A percentile compares a stretch with the other conserved stretches of the same genome.
Conservation (phyloP, 2,329 filamentous ascomycete genomes). For the Bipolaris victoriae region DNA sequence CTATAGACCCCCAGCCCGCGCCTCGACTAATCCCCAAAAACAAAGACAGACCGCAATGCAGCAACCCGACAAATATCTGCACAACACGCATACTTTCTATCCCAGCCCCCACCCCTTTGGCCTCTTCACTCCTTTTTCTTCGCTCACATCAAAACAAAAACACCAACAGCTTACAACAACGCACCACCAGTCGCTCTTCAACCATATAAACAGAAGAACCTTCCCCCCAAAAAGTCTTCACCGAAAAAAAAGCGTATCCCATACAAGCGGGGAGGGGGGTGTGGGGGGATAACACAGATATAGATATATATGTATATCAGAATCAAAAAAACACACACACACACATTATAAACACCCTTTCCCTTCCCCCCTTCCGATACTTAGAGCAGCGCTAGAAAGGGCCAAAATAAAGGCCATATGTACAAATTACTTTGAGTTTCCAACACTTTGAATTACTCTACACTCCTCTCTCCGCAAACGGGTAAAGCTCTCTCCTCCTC, state of each 20-base stretch:
- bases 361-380: not conserved
- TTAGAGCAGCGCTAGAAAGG: not conserved
- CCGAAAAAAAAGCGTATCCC: slow-evolving; percentile 4
- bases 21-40: not conserved
- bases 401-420: slow-evolving; percentile 16
- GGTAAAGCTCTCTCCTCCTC: no score
- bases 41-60: not conserved
- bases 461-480: no score
- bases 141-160: not conserved
- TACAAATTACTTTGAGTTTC: slow-evolving; percentile 21
- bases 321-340: slow-evolving; percentile 5
- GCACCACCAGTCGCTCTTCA: not conserved
- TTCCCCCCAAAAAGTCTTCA: not conserved
- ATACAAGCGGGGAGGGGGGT: slow-evolving; percentile 7
- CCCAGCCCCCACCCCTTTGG: not conserved
- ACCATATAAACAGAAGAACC: not conserved
- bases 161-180: not conserved
- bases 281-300: slow-evolving; percentile 22
- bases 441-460: not conserved
- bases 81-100: not conserved
- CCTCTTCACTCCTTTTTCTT: not conserved
- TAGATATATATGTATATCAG: slow-evolving; percentile 15
- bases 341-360: not conserved
- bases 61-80: not conserved
- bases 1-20: not conserved